Percentiles rank a stretch among this genome's conserved stretches.
Conservation (phyloP, 805 yeast species). For the Nakazawaea ernobii region DNA sequence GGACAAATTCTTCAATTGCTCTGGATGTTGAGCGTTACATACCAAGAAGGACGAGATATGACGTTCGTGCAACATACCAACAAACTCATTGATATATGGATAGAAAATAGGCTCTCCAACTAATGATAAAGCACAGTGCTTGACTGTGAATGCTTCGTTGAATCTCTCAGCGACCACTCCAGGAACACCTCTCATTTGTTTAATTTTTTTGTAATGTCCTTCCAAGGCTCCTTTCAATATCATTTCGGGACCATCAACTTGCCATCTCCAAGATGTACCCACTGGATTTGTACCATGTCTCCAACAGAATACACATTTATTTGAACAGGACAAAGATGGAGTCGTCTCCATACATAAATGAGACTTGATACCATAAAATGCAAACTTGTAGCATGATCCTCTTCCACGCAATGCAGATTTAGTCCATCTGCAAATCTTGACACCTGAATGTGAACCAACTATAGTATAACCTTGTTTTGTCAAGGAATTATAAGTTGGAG, state of each 20-base stretch:
- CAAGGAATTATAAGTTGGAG: conserved; percentile 82
- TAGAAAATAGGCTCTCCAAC: conserved; percentile 96
- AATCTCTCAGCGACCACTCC: conserved; percentile 88
- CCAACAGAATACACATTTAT: conserved; percentile 96
- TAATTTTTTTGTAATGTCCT: conserved; percentile 88
- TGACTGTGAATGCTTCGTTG: conserved; percentile 83
- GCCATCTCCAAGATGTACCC: conserved; percentile 96
- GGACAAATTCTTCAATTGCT: conserved; percentile 57
- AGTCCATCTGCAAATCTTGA: conserved; percentile 94
- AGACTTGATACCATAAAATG: conserved; percentile 84
- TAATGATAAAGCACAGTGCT: conserved; percentile 86
- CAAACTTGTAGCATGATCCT: conserved; percentile 90
- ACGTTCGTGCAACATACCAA: conserved; percentile 71
- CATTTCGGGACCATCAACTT: conserved; percentile 81
- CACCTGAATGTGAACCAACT: conserved; percentile 94
- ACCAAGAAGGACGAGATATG: conserved; percentile 84
- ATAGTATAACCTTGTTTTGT: conserved; percentile 93
- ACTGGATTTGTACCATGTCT: conserved; percentile 97
- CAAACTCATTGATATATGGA: conserved; percentile 83
- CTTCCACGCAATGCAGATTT: conserved; percentile 90
- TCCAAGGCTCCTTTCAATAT: conserved; percentile 79
- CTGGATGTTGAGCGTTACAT: conserved; percentile 96
- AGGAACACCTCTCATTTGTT: conserved; percentile 93
- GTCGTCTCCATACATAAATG: conserved; percentile 96
- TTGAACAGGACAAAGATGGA: conserved; percentile 89